These are phyloP conservation scores for Abortiporus biennis DNA, from an alignment of 1,284 basidiomycete species.

Conservation along the genomic window DNA sequence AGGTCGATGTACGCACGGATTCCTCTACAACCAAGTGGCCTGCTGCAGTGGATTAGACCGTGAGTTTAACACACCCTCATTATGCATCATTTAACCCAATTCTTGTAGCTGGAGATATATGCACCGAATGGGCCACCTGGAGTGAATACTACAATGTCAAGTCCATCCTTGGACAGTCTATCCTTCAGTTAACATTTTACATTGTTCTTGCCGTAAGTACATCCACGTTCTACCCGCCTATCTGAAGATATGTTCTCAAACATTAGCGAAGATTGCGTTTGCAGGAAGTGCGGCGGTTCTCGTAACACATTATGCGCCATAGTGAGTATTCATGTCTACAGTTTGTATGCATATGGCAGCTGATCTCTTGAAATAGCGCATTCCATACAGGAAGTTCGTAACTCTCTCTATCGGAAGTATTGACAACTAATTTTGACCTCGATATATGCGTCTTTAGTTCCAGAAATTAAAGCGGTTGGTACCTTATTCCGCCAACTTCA, in stretches of 20 bases:
- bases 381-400: conserved; percentile 77
- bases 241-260: neutral
- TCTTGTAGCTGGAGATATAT: conserved; percentile 70
- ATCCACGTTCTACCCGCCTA: neutral
- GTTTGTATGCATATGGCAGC: neutral
- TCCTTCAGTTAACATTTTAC: conserved; percentile 60
- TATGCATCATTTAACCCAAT: conserved; percentile 3
- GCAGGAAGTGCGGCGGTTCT: conserved; percentile 60
- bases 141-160: conserved; percentile 48
- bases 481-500: neutral
- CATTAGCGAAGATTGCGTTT: conserved; percentile 43
- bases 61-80: conserved; percentile 29
- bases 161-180: conserved; percentile 51
- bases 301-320: conserved; percentile 63
- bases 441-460: conserved; percentile 35
- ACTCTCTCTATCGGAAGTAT: conserved; percentile 1
- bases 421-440: conserved; percentile 6
- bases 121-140: conserved; percentile 68
- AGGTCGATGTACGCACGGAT: conserved; percentile 63
- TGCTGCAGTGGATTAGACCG: conserved; percentile 74
- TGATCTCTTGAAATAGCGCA: conserved; percentile 34
- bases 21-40: conserved; percentile 68
- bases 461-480: conserved; percentile 71
- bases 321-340: conserved; percentile 36
- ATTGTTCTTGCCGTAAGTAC: conserved; percentile 52